A percentile compares a stretch with the other conserved stretches of the same genome.
phyloP scores from a whole-genome alignment of 78 protist species.

The Monocercomonoides exilis region DNA sequence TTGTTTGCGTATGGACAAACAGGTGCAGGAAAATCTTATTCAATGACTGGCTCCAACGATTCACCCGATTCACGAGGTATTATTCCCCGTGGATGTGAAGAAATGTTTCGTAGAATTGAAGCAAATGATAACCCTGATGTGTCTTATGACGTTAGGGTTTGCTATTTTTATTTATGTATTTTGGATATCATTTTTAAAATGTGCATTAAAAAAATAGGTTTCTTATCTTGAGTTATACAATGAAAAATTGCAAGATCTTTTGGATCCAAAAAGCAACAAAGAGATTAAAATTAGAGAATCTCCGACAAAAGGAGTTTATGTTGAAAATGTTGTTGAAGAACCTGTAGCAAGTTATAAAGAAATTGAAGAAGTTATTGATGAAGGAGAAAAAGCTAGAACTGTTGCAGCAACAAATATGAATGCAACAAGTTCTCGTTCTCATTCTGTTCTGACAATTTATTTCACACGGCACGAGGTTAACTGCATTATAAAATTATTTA shows the following conservation, averaged over 20 bases:
- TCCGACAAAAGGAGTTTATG: conserved; percentile 32
- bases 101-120: conserved; percentile 26
- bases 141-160: neutral
- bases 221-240: conserved; percentile 59
- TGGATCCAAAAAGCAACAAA: neutral
- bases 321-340: conserved; percentile 10
- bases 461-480: neutral
- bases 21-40: conserved; percentile 41
- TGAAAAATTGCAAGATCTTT: conserved; percentile 30
- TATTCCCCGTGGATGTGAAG: conserved; percentile 44
- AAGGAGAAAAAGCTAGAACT: conserved; percentile 45
- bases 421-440: conserved; percentile 64
- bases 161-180: neutral
- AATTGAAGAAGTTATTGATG: conserved; percentile 21
- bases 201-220: neutral
- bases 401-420: conserved; percentile 77
- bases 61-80: conserved; percentile 27
- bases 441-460: conserved; percentile 65
- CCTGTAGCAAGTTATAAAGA: conserved; percentile 12
- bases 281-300: neutral
- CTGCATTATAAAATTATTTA: neutral
- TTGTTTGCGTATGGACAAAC: conserved; percentile 71
- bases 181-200: neutral
- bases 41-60: conserved; percentile 51
- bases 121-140: neutral